Conservation (phyloP, 164 flowering plant genomes). For the Magnolia officinalis region DNA sequence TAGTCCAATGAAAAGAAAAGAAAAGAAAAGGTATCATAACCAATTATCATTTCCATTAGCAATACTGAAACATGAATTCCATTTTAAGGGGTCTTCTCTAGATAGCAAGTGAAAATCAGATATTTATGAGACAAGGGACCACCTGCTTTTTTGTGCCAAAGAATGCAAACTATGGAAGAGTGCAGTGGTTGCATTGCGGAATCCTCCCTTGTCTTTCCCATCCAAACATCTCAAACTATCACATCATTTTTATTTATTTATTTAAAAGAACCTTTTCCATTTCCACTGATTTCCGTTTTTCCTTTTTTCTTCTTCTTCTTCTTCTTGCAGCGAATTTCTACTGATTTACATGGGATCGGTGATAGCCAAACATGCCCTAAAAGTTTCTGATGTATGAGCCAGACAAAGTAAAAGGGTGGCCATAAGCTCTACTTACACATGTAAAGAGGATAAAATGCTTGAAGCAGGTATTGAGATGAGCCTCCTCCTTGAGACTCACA, state of each 20-base stretch:
- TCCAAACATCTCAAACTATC: background rate
- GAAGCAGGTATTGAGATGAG: conserved; percentile 98
- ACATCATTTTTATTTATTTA: background rate
- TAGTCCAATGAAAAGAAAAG: no score
- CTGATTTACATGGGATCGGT: background rate
- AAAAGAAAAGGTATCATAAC: no score
- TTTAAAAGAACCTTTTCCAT: background rate
- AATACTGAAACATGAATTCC: no score
- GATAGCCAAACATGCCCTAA: background rate
- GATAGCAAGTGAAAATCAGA: no score
- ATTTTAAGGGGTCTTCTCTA: no score
- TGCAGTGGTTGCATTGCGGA: no score
- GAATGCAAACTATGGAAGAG: no score
- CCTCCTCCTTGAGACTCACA: conserved; percentile 97
- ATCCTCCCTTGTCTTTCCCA: no score
- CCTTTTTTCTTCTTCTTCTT: background rate
- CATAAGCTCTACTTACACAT: conserved; percentile 52
- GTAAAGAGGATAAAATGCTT: conserved; percentile 98
- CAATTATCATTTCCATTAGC: no score
- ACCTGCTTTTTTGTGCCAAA: no score
- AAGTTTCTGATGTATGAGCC: background rate
- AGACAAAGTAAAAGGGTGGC: background rate
- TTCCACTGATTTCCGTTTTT: background rate
- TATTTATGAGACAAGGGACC: no score
- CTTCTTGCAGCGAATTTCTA: no score